A percentile compares a stretch with the other conserved stretches of the same genome.
These are phyloP conservation scores for Hymenoscyphus infarciens DNA, from an alignment of 2,329 filamentous ascomycete species.

Conservation along the genomic window DNA sequence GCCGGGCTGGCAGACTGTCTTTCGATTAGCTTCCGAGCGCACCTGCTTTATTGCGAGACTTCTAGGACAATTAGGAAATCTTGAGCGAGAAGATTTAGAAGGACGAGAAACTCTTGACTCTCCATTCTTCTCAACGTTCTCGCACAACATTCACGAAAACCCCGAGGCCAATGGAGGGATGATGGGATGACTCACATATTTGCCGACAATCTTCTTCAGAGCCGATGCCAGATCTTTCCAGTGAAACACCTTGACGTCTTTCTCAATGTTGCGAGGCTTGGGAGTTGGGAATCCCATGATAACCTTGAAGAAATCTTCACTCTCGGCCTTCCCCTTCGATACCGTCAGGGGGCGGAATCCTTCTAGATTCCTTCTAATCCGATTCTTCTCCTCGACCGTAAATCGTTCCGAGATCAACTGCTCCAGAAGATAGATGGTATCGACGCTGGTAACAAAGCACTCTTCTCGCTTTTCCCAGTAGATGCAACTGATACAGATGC, in stretches of 20 bases:
- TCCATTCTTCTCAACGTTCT: no score
- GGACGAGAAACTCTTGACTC: not conserved
- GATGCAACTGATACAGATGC: constrained; percentile 95
- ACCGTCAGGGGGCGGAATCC: constrained; percentile 91
- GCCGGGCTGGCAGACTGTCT: constrained; percentile 35
- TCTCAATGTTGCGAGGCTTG: constrained; percentile 96
- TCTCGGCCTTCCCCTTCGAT: constrained; percentile 87
- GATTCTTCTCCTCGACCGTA: constrained; percentile 96
- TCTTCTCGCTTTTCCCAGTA: constrained; percentile 91
- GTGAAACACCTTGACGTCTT: constrained; percentile 97
- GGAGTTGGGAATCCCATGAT: constrained; percentile 97
- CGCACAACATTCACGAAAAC: no score
- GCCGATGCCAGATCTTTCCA: constrained; percentile 88
- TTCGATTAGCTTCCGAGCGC: constrained; percentile 16
- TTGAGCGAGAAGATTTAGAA: no score
- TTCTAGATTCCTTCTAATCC: constrained; percentile 91
- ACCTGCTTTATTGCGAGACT: not conserved
- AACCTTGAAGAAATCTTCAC: constrained; percentile 96
- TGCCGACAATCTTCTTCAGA: constrained; percentile 96
- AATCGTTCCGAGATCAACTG: constrained; percentile 83
- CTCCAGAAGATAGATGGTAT: constrained; percentile 93
- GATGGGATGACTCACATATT: constrained; percentile 56
- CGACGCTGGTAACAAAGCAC: constrained; percentile 92
- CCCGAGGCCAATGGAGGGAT: no score
- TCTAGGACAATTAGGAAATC: no score